Base-by-base conservation (phyloP, 2,329 filamentous ascomycete species). In the Biscogniauxia marginata region DNA sequence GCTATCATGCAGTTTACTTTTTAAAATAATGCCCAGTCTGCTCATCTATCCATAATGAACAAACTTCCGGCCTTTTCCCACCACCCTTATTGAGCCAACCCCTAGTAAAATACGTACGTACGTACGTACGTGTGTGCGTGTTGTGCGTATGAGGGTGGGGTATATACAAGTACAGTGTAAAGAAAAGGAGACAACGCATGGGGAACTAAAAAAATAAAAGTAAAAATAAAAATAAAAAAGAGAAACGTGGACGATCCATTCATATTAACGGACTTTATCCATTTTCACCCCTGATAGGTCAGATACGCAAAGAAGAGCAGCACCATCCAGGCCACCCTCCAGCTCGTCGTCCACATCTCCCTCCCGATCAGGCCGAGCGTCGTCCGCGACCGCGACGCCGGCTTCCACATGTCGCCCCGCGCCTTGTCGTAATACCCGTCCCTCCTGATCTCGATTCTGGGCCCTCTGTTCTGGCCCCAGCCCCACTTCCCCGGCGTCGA, bases 261-360 rank as follows among this genome's bases (percentile, higher is more conserved):
- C 43, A 18, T 9, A 21, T 11, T 8, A 39, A 16, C 30, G 5
- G n/a, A 9, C 11, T 39, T 39, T 16, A 6, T 46, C 45, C 23
- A 8, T 18, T 61, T 72, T n/a, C 68, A 90, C 61, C 87, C 86
- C 66, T 79, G 79, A 74, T 82, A 84, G 55, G 87, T 78, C 64
- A 93, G 73, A 74, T 85, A 90, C 24, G 78, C 77, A 78, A 89
- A 95, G 70, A 86, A 85, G 13, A 76, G 62, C 46, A 86, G 71
- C 19, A 84, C 84, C 71, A 89, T 81, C 79, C 82, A 84, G 5
- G 78, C 78, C 3, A 92, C 85, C 49, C 82, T 77, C 74, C 83
- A 85, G 18, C 86, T 65, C 46, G 83, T 86, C 7, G 77, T 80
- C 73, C 79, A 80, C 39, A 91, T 73, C 70, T 93, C 88, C 22